These are phyloP conservation scores for Saccharomycopsis sp. DNA, from an alignment of 805 yeast species.

Conservation along the genomic window DNA sequence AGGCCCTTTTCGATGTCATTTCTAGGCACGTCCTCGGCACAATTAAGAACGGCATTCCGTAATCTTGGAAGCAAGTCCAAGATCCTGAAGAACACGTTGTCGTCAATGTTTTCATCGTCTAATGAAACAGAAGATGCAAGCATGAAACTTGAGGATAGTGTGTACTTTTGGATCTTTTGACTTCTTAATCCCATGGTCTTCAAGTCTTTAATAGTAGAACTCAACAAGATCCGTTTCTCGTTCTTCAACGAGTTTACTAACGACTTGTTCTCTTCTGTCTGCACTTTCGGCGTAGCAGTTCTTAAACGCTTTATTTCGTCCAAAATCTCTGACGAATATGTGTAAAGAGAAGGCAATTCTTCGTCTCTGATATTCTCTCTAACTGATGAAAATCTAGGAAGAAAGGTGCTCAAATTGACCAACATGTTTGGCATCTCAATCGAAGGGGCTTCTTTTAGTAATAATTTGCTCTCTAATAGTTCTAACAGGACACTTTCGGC, in stretches of 20 bases:
- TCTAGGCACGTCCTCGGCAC: conserved; percentile 69
- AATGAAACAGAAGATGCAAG: conserved; percentile 50
- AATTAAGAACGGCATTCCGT: conserved; percentile 53
- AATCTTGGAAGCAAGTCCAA: conserved; percentile 78
- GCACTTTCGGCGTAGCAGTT: conserved; percentile 68
- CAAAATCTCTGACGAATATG: conserved; percentile 46
- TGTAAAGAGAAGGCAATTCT: conserved; percentile 11
- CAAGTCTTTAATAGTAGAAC: conserved; percentile 70
- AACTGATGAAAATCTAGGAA: conserved; percentile 26
- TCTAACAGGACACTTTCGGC: conserved; percentile 15
- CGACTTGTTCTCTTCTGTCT: conserved; percentile 71
- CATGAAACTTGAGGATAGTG: conserved; percentile 46
- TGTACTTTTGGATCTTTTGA: conserved; percentile 47
- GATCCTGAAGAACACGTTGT: conserved; percentile 53
- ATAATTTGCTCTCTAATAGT: conserved; percentile 16
- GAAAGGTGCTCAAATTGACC: conserved; percentile 41
- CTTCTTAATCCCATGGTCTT: conserved; percentile 70
- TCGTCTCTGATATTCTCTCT: conserved; percentile 10
- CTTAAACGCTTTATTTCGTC: conserved; percentile 56
- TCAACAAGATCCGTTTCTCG: conserved; percentile 73
- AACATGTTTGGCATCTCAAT: conserved; percentile 8
- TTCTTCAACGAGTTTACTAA: conserved; percentile 61
- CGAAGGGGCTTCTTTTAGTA: not conserved
- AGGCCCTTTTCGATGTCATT: conserved; percentile 69
- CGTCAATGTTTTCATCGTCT: conserved; percentile 39